Base-by-base conservation (phyloP, 2,329 filamentous ascomycete genomes). In the Aspergillus amoenus region DNA sequence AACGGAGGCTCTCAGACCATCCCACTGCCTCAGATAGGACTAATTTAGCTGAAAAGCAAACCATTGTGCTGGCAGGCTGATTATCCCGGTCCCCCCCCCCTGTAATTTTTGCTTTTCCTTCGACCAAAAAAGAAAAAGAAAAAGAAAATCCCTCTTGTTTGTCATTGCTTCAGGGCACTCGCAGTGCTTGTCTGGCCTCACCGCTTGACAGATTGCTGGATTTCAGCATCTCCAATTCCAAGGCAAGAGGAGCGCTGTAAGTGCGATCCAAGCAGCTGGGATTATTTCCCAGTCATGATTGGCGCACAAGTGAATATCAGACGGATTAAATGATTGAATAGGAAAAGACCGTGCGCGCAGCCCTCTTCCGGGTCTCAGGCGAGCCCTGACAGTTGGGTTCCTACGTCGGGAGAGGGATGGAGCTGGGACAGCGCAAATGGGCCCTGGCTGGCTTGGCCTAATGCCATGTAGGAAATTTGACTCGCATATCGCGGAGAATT, bases 391-490 rank as follows among this genome's bases (percentile, higher is more conserved):
- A 41, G 51, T 53, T 53, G 51, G 51, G 51, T 53, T 53, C 43
- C 43, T 45, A 46, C 32, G 22, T 41, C 34, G 9, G 15, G 15
- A 13, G n/a, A 21, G 51, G 32, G 51, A 45, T 53, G 21, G 18
- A 43, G 24, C n/a, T 43, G 48, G 48, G 37, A 37, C 48, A 50
- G n/a, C 48, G 22, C n/a, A 30, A 17, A 27, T 18, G 37, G 32
- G 34, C 46, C 18, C 22, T 5, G n/a, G 48, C 13, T 18, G 27
- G 37, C 32, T 32, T 27, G 30, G 42, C 30, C n/a, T 52, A 13
- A 45, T 53, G 37, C 21, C 44, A 55, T 55, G 53, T 55, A 50
- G 13, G 30, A 15, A 39, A 49, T 32, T 55, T 55, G 53, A 55
- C 53, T 55, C 46, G 53, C 53, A 55, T 55, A 40, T 50, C 46